Evolutionary conservation across 495 filamentous ascomycete species (phyloP).

Genomic region (Hypoxylon trugodes): DNA sequence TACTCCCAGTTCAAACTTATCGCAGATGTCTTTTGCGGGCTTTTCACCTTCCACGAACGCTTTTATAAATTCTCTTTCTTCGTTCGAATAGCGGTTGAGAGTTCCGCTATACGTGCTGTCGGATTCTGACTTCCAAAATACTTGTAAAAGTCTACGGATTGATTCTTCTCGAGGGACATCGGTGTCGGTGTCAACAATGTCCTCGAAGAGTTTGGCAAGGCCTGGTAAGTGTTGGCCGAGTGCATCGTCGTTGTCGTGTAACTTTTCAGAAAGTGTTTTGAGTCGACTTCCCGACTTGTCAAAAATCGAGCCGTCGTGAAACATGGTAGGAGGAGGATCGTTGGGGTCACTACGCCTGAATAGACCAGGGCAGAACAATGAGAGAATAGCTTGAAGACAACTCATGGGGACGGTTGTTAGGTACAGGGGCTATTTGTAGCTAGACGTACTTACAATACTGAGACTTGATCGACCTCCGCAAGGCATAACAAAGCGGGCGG

Average conservation of each 20-base stretch:
- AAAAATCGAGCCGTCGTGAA: conserved; percentile 1
- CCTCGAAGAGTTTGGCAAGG: conserved; percentile 10
- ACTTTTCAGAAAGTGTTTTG: conserved; percentile 1
- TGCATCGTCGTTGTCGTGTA: conserved; percentile 13
- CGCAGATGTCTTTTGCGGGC: conserved; percentile 6
- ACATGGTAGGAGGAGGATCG: neutral
- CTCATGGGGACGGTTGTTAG: too few relatives aligned
- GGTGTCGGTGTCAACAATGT: conserved; percentile 7
- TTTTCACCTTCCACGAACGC: conserved; percentile 22
- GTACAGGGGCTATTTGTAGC: too few relatives aligned
- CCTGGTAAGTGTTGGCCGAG: conserved; percentile 14
- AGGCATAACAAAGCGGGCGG: too few relatives aligned
- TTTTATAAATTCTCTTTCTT: conserved; percentile 6
- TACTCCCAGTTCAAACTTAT: conserved; percentile 31
- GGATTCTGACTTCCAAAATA: conserved; percentile 18
- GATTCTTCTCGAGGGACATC: conserved; percentile 19
- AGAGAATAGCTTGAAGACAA: too few relatives aligned
- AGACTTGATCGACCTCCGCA: too few relatives aligned
- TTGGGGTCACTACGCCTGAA: neutral
- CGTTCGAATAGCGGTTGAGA: conserved; percentile 5
- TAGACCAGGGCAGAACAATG: neutral
- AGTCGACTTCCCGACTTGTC: conserved; percentile 14
- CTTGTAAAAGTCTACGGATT: conserved; percentile 20
- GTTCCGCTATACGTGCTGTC: conserved; percentile 8
- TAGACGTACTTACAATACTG: too few relatives aligned